Base-by-base conservation (phyloP, 805 yeast genomes). In the Ogataea wickerhamii region DNA sequence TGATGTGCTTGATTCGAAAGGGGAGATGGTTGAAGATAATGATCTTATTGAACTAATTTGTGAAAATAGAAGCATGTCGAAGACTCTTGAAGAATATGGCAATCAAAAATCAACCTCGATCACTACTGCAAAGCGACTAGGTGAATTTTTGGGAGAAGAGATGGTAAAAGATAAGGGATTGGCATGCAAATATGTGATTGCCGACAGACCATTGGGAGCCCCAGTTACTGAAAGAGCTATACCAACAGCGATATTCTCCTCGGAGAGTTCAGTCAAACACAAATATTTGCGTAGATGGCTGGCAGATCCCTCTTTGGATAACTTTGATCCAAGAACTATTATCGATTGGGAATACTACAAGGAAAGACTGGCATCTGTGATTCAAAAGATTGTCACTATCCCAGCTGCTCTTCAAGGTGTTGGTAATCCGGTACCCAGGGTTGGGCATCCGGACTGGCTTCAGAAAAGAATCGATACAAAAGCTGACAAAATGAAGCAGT, bases 131-230 rank as follows among this genome's bases (percentile, higher is more conserved):
- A 79, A 74, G 47, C 73, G 99, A 52, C 67, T 93, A 37, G 96
- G 96, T 41, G 97, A 93, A 51, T 91, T 93, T 57, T 70, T 93
- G 49, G 98, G 98, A 11, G 88, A 82, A 46, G 96, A 88, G 50
- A 91, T 91, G 95, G 94, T 88, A 3, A 89, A 87, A 53, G 98
- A 88, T 61, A 88, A 89, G 43, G 98, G 98, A 45, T 74, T 93
- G 43, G 96, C 95, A 5, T 91, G 96, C 64, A 88, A 87, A 60
- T 93, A 87, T 64, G 82, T 93, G 60, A 89, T 93, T 47, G 81
- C 96, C 44, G 76, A 78, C 33, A 78, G 76, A 47, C 98, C 99
- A 1, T 52, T 72, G 16, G 82, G 82, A 29, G 82, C 95, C 1
- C 96, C 98, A 0, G 89, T 89, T 21, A 87, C 98, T 0, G 98